Evolutionary conservation across 805 yeast genomes (phyloP), one percentile per base, ranked within the genome.

Genomic region (Pichia cabralensis): DNA sequence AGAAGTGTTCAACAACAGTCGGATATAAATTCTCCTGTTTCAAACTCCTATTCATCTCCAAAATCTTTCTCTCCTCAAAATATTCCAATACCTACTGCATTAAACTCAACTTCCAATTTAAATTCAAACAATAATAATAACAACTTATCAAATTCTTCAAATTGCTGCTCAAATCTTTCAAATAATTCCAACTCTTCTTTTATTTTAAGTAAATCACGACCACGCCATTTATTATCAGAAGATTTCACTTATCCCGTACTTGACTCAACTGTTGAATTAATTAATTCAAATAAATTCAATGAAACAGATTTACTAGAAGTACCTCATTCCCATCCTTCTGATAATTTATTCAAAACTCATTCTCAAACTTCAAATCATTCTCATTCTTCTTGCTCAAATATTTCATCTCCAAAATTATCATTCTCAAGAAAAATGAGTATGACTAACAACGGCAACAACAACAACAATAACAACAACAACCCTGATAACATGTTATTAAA

Each of bases 221-320:
- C 44, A 16, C 17, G 35, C 7, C 53, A 58, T 46, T 36, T 50
- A 64, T 58, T 46, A 58, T 65, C 56, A 46, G 82, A 83, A 53
- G 81, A 85, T 55, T 71, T 58, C 45, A 81, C 84, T 15, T 81
- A 94, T 2, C 88, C 95, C 1, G 83, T 83, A 6, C 62, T 84
- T 45, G 94, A 83, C 47, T 84, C 94, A 8, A 71, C 92, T 5
- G 68, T 76, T 14, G 73, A 79, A 40, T 62, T 81, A 24, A 65
- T 76, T 28, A 70, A 76, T 11, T 76, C 75, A 46, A 48, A 59
- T 9, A 72, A 79, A 47, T 67, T 85, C 40, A 79, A 80, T 44
- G 67, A 71, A 35, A 75, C 82, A 11, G 88, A 81, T 40, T 71
- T 84, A 57, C 74, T 83, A 15, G 49, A 56, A 31, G 47, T 50